Conservation (phyloP, 2,329 filamentous ascomycete genomes). For the Onygenales sp. region DNA sequence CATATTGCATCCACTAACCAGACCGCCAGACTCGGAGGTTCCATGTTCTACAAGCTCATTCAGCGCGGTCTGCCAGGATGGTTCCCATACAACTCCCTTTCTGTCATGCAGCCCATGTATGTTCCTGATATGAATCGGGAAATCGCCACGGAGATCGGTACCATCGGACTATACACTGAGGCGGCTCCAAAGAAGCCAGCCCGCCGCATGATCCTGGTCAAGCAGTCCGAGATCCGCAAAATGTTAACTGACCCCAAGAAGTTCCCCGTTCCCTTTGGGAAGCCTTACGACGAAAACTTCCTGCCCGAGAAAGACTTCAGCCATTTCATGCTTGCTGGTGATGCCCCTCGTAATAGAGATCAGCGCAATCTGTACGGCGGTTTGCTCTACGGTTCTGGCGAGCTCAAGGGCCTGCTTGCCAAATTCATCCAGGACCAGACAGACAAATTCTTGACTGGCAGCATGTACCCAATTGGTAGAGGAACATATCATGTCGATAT, state of each 20-base stretch:
- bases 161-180: constrained; percentile 7
- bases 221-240: constrained; percentile 10
- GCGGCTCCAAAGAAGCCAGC: constrained; percentile 6
- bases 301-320: constrained; percentile 11
- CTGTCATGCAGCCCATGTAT: constrained; percentile 17
- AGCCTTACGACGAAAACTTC: constrained; percentile 10
- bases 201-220: constrained; percentile 7
- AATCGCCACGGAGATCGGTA: constrained; percentile 14
- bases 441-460: constrained; percentile 1
- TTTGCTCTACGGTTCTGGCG: constrained; percentile 4
- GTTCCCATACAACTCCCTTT: constrained; percentile 18
- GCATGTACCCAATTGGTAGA: constrained; percentile 4
- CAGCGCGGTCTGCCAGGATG: constrained; percentile 19
- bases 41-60: constrained; percentile 19
- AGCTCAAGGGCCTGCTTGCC: constrained; percentile 3
- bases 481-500: constrained; percentile 12
- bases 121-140: constrained; percentile 16
- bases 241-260: constrained; percentile 13
- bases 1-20: not conserved
- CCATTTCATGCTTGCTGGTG: constrained; percentile 12
- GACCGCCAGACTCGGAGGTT: constrained; percentile 13
- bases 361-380: constrained; percentile 8
- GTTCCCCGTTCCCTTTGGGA: constrained; percentile 14
- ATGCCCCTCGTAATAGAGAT: constrained; percentile 7
- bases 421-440: constrained; percentile 4